phyloP scores from a whole-genome alignment of 1,139 yeast genomes.

The Geotrichum carabidarum region DNA sequence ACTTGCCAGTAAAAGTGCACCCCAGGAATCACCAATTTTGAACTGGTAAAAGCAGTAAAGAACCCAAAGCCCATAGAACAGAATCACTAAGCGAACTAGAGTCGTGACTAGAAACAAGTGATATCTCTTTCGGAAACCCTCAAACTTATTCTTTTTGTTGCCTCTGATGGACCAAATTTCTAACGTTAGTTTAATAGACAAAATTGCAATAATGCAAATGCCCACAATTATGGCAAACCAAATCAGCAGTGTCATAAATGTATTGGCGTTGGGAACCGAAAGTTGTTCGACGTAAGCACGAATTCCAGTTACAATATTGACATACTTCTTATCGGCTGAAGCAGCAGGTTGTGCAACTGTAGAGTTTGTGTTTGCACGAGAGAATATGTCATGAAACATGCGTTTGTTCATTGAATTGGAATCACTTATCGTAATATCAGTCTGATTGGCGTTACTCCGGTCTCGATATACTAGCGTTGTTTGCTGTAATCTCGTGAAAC shows the following conservation, averaged over 20 bases:
- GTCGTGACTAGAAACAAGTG: conserved; percentile 26
- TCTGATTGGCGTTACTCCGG: conserved; percentile 15
- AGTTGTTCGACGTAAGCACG: conserved; percentile 33
- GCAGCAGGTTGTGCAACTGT: conserved; percentile 1
- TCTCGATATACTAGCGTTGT: conserved; percentile 29
- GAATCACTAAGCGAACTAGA: conserved; percentile 30
- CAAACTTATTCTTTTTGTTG: conserved; percentile 23
- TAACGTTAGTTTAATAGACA: conserved; percentile 26
- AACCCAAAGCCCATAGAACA: conserved; percentile 36
- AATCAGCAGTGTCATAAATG: conserved; percentile 34
- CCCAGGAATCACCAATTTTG: conserved; percentile 36
- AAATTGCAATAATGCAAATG: conserved; percentile 25
- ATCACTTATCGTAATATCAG: conserved; percentile 4
- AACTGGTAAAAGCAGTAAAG: conserved; percentile 35
- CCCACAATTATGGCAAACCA: conserved; percentile 35
- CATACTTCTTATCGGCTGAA: conserved; percentile 17
- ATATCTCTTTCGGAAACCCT: conserved; percentile 29
- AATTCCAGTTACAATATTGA: conserved; percentile 32
- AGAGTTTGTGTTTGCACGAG: background rate
- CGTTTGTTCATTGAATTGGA: background rate
- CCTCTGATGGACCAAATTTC: conserved; percentile 25
- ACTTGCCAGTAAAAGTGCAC: conserved; percentile 32
- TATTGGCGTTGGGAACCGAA: conserved; percentile 34
- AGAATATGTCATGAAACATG: background rate
- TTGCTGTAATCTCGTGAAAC: conserved; percentile 22